Base-by-base conservation (phyloP, 1,139 yeast genomes). In the Saccharomycopsis crataegensis region DNA sequence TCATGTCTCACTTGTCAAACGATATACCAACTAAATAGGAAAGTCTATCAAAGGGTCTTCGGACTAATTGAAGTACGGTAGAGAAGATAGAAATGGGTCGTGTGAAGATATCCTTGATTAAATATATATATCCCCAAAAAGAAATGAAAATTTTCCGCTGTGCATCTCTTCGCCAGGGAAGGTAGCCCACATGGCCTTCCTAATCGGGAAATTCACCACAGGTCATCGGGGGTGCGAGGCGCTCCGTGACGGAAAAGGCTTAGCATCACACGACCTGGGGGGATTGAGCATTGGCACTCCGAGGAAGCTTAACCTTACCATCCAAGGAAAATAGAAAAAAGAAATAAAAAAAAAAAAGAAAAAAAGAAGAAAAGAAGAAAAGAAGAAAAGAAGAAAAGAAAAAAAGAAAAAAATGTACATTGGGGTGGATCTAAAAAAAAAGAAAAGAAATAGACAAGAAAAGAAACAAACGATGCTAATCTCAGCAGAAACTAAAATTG, bases 1-100 rank as follows among this genome's bases (percentile, higher is more conserved):
- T 83, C 90, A 83, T 83, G 49, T 40, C 41, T 37, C 41, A 37
- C n/a, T 3, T 3, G 28, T 22, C 28, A 22, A 22, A 22, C 28
- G 28, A 22, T 22, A 22, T 22, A 22, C 28, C 28, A 22, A 22
- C 28, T 22, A 22, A 22, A 22, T 22, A 22, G 28, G 28, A 22
- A 22, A 22, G 4, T 22, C 28, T 22, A 22, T 3, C 28, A 22
- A 2, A 22, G 28, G 28, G 28, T 22, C 28, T 4, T 22, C 28
- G 28, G 28, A 22, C 28, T 2, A 22, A 22, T 22, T 22, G 28
- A 22, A 22, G 4, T 22, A 22, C 2, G 4, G 28, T 4, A 3
- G 28, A 22, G 28, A 22, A 22, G 28, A 22, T 22, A 37, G 41
- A 37, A 37, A 14, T n/a, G 16, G 41, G 16, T 37, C 41, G 41